phyloP scores from a whole-genome alignment of 495 filamentous ascomycete genomes.

The Aspergillus affinis region DNA sequence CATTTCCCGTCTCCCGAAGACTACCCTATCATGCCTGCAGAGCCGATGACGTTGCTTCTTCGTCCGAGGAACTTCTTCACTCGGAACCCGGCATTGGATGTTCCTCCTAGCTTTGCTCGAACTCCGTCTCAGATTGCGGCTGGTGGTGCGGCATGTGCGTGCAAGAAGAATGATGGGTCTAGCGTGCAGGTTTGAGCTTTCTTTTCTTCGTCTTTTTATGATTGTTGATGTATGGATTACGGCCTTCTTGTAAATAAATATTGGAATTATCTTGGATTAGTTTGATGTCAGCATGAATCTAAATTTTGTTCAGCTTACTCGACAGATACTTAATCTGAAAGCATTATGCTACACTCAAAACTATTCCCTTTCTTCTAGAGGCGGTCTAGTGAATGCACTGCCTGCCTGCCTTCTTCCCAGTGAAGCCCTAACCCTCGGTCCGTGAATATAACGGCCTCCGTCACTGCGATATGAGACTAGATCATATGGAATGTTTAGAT shows the following conservation, averaged over 20 bases:
- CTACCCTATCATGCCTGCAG: slow-evolving; percentile 92
- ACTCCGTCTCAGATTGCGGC: slow-evolving; percentile 70
- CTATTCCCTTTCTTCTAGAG: too few relatives aligned
- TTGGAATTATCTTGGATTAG: too few relatives aligned
- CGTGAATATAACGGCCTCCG: too few relatives aligned
- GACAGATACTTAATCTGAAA: too few relatives aligned
- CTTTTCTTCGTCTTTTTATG: background rate
- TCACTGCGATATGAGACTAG: too few relatives aligned
- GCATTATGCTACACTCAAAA: too few relatives aligned
- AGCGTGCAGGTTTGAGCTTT: slow-evolving; percentile 40
- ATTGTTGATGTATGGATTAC: background rate
- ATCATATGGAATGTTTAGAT: too few relatives aligned
- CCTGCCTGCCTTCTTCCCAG: too few relatives aligned
- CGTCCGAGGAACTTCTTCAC: slow-evolving; percentile 86
- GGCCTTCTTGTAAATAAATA: background rate
- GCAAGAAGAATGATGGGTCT: slow-evolving; percentile 45
- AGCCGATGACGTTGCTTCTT: slow-evolving; percentile 82
- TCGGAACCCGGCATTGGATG: slow-evolving; percentile 83
- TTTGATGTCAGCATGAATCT: too few relatives aligned
- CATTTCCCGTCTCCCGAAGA: slow-evolving; percentile 94
- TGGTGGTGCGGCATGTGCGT: slow-evolving; percentile 41
- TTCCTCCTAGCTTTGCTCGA: slow-evolving; percentile 74
- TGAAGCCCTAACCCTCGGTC: too few relatives aligned
- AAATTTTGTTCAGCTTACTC: too few relatives aligned
- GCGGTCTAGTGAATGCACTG: too few relatives aligned